A percentile compares a stretch with the other conserved stretches of the same genome.
phyloP scores from a whole-genome alignment of 2,329 filamentous ascomycete genomes.

The Aspergillus pseudoglaucus region DNA sequence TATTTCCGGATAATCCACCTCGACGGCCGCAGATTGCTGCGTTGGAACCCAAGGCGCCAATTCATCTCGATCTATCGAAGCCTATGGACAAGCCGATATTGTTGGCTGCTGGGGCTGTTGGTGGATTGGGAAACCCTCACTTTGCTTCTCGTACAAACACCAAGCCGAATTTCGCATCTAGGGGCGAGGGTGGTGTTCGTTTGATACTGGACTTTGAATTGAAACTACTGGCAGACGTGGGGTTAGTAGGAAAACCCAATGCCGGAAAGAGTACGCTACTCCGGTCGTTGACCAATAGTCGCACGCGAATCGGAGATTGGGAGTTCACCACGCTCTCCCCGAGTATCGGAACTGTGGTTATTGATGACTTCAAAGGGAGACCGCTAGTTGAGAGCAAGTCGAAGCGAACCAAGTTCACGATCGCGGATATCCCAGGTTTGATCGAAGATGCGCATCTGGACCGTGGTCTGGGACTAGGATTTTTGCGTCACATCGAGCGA shows the following conservation, averaged over 20 bases:
- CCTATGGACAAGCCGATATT: constrained; percentile 79
- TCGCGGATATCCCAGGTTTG: constrained; percentile 92
- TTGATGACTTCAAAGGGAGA: constrained; percentile 78
- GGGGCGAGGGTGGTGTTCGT: constrained; percentile 70
- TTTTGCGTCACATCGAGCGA: constrained; percentile 88
- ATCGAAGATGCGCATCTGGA: constrained; percentile 91
- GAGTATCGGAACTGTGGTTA: constrained; percentile 90
- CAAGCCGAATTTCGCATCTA: constrained; percentile 80
- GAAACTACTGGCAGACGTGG: constrained; percentile 91
- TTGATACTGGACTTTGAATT: constrained; percentile 82
- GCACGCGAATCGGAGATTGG: constrained; percentile 87
- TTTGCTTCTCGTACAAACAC: constrained; percentile 71
- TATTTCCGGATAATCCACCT: constrained; percentile 53
- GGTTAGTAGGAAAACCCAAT: constrained; percentile 89
- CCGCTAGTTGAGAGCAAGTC: constrained; percentile 52
- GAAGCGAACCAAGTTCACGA: constrained; percentile 72
- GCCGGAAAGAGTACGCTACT: constrained; percentile 92
- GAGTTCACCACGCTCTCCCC: constrained; percentile 93
- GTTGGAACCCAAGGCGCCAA: constrained; percentile 64
- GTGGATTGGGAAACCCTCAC: constrained; percentile 88
- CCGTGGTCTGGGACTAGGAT: constrained; percentile 81
- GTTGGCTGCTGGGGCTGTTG: constrained; percentile 78
- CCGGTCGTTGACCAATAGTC: constrained; percentile 78
- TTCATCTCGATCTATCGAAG: constrained; percentile 65
- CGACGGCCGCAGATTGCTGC: constrained; percentile 53